These are phyloP conservation scores for Geranium incanum DNA, from an alignment of 441 rosid species.

Conservation along the genomic window DNA sequence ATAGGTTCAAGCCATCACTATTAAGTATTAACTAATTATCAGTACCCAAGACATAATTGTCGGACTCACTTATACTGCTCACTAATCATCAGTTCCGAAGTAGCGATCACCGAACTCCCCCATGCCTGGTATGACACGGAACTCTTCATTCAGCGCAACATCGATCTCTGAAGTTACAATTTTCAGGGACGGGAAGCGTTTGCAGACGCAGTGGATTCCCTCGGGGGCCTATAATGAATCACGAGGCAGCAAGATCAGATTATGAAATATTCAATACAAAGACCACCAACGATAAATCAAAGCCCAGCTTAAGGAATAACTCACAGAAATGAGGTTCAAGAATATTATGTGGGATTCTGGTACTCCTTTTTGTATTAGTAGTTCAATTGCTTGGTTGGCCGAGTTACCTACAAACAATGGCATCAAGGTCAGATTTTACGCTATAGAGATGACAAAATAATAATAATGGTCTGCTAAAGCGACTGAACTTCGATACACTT, in stretches of 20 bases:
- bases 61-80: not conserved
- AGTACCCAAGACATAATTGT: not conserved
- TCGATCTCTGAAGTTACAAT: not conserved
- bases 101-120: not conserved
- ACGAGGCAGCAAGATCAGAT: not conserved
- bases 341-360: conserved; percentile 93
- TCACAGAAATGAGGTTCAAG: conserved; percentile 78
- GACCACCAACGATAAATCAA: not conserved
- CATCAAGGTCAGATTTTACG: not conserved
- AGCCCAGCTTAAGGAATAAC: conserved; percentile 16
- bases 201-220: not conserved
- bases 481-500: too few species aligned
- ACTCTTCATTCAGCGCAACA: not conserved
- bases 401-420: conserved; percentile 65
- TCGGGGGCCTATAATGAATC: not conserved
- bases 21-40: not conserved
- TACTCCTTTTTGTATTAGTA: conserved; percentile 84
- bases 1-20: not conserved
- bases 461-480: too few species aligned
- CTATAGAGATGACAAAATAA: too few species aligned
- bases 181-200: not conserved
- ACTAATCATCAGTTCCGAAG: not conserved
- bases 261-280: not conserved
- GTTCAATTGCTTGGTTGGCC: conserved; percentile 83
- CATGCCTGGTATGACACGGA: not conserved